A percentile compares a stretch with the other conserved stretches of the same genome.
These are phyloP conservation scores for Saccharomyces hybrid DNA, from an alignment of 1,139 yeast genomes.

Conservation along the genomic window DNA sequence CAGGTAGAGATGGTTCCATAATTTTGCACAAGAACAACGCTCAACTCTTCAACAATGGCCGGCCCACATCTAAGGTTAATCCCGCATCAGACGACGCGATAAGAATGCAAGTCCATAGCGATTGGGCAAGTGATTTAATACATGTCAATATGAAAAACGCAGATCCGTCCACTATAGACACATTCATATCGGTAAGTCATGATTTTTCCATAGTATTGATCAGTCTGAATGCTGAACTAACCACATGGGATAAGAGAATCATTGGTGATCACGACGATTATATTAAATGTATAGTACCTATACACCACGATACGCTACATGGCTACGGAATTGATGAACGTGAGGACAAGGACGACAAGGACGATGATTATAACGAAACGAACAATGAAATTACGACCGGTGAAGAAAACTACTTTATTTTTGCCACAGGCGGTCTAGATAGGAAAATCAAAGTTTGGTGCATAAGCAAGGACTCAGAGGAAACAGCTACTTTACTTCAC, in stretches of 20 bases:
- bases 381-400: slow-evolving; percentile 13
- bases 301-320: slow-evolving; percentile 14
- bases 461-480: slow-evolving; percentile 31
- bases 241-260: slow-evolving; percentile 34
- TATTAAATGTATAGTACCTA: slow-evolving; percentile 57
- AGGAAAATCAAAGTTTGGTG: slow-evolving; percentile 74
- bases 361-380: neutral
- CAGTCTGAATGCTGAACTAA: slow-evolving; percentile 45
- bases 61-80: no score
- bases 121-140: slow-evolving; percentile 81
- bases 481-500: slow-evolving; percentile 11
- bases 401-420: slow-evolving; percentile 25
- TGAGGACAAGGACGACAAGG: neutral
- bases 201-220: slow-evolving; percentile 64
- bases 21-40: slow-evolving; percentile 31
- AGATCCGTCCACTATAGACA: slow-evolving; percentile 30
- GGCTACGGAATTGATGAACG: neutral
- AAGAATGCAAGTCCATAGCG: slow-evolving; percentile 56
- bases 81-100: slow-evolving; percentile 11
- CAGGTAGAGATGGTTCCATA: slow-evolving; percentile 84
- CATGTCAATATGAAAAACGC: slow-evolving; percentile 30
- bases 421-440: slow-evolving; percentile 83
- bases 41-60: neutral
- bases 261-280: slow-evolving; percentile 84
- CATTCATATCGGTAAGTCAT: slow-evolving; percentile 67